A percentile compares a stretch with the other conserved stretches of the same genome.
Conservation (phyloP, 169 alveolate species). For the Toxoplasma gondii region DNA sequence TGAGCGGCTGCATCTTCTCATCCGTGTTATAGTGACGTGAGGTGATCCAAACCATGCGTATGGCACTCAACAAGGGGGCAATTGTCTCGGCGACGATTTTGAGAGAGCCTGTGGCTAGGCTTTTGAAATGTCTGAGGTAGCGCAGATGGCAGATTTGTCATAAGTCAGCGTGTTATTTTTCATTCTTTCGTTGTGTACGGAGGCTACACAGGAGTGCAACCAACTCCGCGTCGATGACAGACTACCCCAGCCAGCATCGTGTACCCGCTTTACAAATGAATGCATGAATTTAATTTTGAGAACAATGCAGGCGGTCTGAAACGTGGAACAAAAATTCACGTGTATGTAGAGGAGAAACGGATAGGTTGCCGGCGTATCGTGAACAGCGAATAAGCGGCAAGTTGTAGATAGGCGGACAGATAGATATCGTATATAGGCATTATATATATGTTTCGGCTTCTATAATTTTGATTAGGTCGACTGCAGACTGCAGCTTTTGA, state of each 20-base stretch:
- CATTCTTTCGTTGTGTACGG: neutral
- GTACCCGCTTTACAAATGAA: too few relatives aligned
- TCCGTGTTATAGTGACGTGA: conserved; percentile 77
- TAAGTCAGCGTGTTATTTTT: neutral
- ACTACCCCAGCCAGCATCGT: neutral
- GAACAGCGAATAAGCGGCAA: too few relatives aligned
- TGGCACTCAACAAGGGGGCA: conserved; percentile 71
- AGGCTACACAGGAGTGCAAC: neutral
- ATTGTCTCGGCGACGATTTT: conserved; percentile 70
- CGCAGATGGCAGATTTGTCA: neutral
- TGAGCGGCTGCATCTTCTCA: conserved; percentile 75
- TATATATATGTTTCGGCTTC: too few relatives aligned
- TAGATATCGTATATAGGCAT: too few relatives aligned
- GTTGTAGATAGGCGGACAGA: too few relatives aligned
- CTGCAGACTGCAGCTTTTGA: too few relatives aligned
- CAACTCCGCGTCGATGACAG: neutral
- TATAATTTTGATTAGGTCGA: too few relatives aligned
- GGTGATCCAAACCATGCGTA: conserved; percentile 78
- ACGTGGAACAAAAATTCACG: too few relatives aligned
- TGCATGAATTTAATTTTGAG: too few relatives aligned
- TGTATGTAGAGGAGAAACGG: too few relatives aligned
- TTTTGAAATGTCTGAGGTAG: conserved; percentile 70
- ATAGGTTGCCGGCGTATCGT: too few relatives aligned
- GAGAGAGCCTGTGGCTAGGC: conserved; percentile 70
- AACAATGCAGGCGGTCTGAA: too few relatives aligned